These are phyloP conservation scores for Flammula alnicola DNA, from an alignment of 1,284 basidiomycete genomes.

Conservation along the genomic window DNA sequence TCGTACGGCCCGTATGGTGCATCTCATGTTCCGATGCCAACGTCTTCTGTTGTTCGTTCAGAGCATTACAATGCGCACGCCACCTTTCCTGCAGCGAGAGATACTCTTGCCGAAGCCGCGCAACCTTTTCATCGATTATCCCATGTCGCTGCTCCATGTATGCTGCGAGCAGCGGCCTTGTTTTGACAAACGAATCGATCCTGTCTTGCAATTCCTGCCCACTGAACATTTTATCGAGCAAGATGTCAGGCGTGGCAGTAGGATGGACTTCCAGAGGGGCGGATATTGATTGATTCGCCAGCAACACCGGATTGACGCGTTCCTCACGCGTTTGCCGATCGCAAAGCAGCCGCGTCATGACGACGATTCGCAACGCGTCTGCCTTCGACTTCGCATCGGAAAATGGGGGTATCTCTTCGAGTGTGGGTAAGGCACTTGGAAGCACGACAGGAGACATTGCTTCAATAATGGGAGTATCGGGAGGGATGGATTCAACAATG, in stretches of 20 bases:
- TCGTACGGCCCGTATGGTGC: constrained; percentile 64
- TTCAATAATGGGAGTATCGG: not conserved
- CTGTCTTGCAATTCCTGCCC: constrained; percentile 40
- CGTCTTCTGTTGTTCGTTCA: constrained; percentile 54
- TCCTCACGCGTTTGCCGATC: constrained; percentile 66
- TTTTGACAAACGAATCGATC: constrained; percentile 41
- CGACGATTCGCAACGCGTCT: constrained; percentile 64
- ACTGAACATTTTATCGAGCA: constrained; percentile 52
- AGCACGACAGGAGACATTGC: constrained; percentile 2
- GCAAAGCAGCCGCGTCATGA: constrained; percentile 60
- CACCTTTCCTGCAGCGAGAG: constrained; percentile 70
- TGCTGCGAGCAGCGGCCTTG: constrained; percentile 53
- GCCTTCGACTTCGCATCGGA: constrained; percentile 49
- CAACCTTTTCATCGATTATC: constrained; percentile 56
- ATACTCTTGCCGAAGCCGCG: constrained; percentile 70
- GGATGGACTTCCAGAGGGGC: constrained; percentile 32
- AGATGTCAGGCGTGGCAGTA: constrained; percentile 41
- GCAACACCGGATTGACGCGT: constrained; percentile 63
- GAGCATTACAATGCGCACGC: constrained; percentile 67
- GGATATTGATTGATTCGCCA: constrained; percentile 57
- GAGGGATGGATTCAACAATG: not conserved
- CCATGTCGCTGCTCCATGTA: constrained; percentile 59
- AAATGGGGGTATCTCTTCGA: constrained; percentile 41
- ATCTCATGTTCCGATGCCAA: constrained; percentile 50
- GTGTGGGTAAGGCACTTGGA: constrained; percentile 19